Percentiles rank a stretch among this genome's conserved stretches.
These are phyloP conservation scores for Brettanomyces sp. DNA, from an alignment of 805 yeast genomes.

Conservation along the genomic window DNA sequence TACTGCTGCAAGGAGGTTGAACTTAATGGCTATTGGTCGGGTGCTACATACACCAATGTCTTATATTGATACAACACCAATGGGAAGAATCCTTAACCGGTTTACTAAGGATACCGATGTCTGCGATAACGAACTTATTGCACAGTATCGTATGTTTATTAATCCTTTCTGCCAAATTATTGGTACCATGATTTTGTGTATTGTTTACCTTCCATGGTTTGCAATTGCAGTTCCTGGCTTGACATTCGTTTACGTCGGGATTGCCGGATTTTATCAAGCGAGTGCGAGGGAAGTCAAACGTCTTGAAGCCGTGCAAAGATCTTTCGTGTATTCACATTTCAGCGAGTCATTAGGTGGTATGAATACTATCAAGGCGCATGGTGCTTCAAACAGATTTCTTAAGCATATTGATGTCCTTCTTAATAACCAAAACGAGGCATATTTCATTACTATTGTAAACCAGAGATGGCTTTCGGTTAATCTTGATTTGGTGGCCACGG, in stretches of 20 bases:
- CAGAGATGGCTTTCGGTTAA: conserved; percentile 60
- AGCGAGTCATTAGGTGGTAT: conserved; percentile 62
- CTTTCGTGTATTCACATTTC: conserved; percentile 61
- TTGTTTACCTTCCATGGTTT: conserved; percentile 67
- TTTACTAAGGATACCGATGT: conserved; percentile 80
- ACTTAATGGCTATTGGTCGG: conserved; percentile 37
- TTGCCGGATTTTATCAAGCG: conserved; percentile 56
- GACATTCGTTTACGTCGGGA: conserved; percentile 31
- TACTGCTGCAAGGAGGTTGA: conserved; percentile 48
- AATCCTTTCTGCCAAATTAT: conserved; percentile 43
- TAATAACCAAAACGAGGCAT: conserved; percentile 59
- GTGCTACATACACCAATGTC: conserved; percentile 73
- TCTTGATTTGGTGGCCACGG: conserved; percentile 38
- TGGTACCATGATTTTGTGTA: conserved; percentile 58
- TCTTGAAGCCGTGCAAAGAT: conserved; percentile 63
- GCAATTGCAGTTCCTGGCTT: conserved; percentile 59
- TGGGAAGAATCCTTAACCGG: conserved; percentile 78
- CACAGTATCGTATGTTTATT: conserved; percentile 54
- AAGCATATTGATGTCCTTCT: conserved; percentile 36
- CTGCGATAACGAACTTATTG: conserved; percentile 69
- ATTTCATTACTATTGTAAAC: conserved; percentile 42
- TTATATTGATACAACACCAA: conserved; percentile 77
- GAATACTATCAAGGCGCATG: conserved; percentile 54
- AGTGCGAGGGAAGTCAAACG: conserved; percentile 70
- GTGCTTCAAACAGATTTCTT: conserved; percentile 32